A percentile compares a stretch with the other conserved stretches of the same genome.
These are phyloP conservation scores for Ilyonectria destructans DNA, from an alignment of 2,329 filamentous ascomycete genomes.

Conservation along the genomic window DNA sequence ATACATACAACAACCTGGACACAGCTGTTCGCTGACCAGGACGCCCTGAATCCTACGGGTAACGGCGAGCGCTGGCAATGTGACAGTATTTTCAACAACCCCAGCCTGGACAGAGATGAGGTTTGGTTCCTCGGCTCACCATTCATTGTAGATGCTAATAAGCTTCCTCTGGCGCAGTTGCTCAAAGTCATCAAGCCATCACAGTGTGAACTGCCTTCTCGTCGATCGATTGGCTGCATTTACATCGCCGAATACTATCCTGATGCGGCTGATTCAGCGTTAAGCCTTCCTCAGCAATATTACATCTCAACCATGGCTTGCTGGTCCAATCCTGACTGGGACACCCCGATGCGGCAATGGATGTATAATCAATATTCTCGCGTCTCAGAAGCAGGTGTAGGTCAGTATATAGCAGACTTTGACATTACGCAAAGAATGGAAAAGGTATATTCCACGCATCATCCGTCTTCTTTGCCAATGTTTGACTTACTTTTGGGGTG, in stretches of 20 bases:
- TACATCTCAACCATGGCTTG: conserved; percentile 29
- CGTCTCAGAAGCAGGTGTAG: conserved; percentile 18
- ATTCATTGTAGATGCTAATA: no score
- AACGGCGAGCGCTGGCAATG: no score
- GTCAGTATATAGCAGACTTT: conserved; percentile 24
- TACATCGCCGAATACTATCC: conserved; percentile 23
- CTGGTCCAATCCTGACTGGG: conserved; percentile 24
- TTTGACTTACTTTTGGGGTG: no score
- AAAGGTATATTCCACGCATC: neutral
- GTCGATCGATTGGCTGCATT: conserved; percentile 19
- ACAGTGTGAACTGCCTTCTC: conserved; percentile 21
- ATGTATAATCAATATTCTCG: conserved; percentile 28
- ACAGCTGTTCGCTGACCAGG: no score
- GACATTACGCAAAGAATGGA: neutral
- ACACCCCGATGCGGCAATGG: conserved; percentile 19
- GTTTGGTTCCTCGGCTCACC: neutral
- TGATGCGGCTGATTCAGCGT: conserved; percentile 19
- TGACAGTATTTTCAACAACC: no score
- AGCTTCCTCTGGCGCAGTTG: no score
- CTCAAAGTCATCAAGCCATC: conserved; percentile 24
- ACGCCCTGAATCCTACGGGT: no score
- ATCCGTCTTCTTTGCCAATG: no score
- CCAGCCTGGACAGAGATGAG: conserved; percentile 18
- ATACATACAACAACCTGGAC: no score
- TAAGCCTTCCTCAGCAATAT: conserved; percentile 24